Evolutionary conservation across 1,139 yeast genomes (phyloP).

Genomic region (Geotrichum cucujoidarum): DNA sequence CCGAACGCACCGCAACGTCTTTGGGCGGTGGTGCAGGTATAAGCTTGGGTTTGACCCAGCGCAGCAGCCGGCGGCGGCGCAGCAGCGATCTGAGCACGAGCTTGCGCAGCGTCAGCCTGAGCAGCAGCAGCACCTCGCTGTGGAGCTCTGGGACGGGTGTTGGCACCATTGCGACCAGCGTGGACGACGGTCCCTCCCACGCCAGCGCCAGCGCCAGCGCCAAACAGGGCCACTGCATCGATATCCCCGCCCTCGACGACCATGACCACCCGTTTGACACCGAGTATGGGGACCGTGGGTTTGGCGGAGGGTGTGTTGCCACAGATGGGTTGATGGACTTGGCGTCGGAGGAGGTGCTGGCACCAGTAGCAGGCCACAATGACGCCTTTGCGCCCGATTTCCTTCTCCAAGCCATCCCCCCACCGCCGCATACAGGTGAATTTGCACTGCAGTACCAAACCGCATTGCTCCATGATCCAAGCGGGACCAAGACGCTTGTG

Average conservation of each 20-base stretch:
- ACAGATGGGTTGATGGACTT: background rate
- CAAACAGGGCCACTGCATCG: conserved; percentile 6
- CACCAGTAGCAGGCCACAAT: conserved; percentile 31
- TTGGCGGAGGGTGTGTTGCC: background rate
- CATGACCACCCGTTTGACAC: conserved; percentile 6
- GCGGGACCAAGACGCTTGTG: background rate
- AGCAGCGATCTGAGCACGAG: background rate
- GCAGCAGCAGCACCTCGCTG: background rate
- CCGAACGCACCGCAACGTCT: background rate
- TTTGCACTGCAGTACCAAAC: too few relatives aligned
- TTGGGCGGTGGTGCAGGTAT: background rate
- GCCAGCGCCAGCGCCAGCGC: background rate
- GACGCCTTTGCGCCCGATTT: conserved; percentile 33
- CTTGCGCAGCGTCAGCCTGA: background rate
- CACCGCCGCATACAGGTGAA: background rate
- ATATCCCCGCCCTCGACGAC: conserved; percentile 15
- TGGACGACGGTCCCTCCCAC: background rate
- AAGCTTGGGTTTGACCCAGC: background rate
- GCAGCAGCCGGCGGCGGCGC: background rate
- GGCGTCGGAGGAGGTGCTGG: conserved; percentile 20
- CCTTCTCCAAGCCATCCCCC: conserved; percentile 25
- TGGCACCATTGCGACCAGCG: background rate
- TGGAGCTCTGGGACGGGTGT: background rate
- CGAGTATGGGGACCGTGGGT: background rate
- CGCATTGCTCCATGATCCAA: too few relatives aligned